Base-by-base conservation (phyloP, 2,329 filamentous ascomycete species). In the Colletotrichum truncatum region DNA sequence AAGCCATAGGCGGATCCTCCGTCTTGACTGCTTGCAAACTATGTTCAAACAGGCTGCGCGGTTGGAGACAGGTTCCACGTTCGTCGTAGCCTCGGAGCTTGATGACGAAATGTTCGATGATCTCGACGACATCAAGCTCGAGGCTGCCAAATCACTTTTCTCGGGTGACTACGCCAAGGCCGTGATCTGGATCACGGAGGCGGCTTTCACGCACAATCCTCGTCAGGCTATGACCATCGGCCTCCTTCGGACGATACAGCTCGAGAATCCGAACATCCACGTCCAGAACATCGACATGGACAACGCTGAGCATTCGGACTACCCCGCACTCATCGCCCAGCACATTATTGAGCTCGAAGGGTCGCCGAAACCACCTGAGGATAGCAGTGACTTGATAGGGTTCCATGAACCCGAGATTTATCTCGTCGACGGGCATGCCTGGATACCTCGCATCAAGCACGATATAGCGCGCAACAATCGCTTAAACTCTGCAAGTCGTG, bases 51-150 rank as follows among this genome's bases (percentile, higher is more conserved):
- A 48, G 43, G 43, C n/a, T 3, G 43, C 43, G n/a, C 55, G 3
- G 12, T 16, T 30, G 34, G 16, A 54, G 25, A 11, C 32, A 16
- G 41, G 21, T 6, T 58, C 32, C 18, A 43, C 43, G 16, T 41
- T 71, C 67, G 23, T 54, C 52, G 54, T 62, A 11, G 18, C 39
- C 34, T 64, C 58, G 3, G 66, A 78, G 16, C 70, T 74, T 32
- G 67, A 67, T 30, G 58, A 34, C 5, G 34, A 28, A 26, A 30
- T 77, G 11, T 69, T 77, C 6, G 69, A 71, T 4, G 75, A 77
- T 12, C 70, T 74, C 43, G 64, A 66, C 36, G 63, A 26, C 6
- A 26, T 25, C 45, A 51, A 36, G 14, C 18, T 62, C 25, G 49
- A 46, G 10, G 39, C 21, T 23, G 11, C 43, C 38, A 52, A 56